Evolutionary conservation across 352 stramenopile genomes (phyloP).

Genomic region (Pythium graminicola): DNA sequence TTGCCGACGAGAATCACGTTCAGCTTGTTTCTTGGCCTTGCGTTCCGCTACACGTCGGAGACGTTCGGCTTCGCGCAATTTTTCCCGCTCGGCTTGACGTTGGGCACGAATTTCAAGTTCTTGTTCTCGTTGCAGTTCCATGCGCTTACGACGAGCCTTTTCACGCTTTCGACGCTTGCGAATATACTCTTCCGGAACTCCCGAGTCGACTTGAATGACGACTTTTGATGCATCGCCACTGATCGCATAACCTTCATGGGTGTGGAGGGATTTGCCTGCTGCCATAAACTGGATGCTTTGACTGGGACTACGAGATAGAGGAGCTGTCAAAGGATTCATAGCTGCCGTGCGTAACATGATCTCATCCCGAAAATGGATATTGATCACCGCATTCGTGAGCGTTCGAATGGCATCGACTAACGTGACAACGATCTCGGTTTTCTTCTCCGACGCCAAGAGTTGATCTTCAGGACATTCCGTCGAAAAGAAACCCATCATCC

Average conservation of each 20-base stretch:
- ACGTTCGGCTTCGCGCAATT: slow-evolving; percentile 65
- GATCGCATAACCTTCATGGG: slow-evolving; percentile 22
- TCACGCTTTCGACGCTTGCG: slow-evolving; percentile 80
- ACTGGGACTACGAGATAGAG: slow-evolving; percentile 45
- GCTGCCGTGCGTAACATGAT: slow-evolving; percentile 48
- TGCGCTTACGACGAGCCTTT: slow-evolving; percentile 64
- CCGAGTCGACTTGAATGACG: slow-evolving; percentile 50
- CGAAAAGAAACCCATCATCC: slow-evolving; percentile 71
- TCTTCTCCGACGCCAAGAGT: slow-evolving; percentile 75
- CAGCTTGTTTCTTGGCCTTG: slow-evolving; percentile 82
- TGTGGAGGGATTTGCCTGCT: slow-evolving; percentile 24
- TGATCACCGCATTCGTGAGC: slow-evolving; percentile 40
- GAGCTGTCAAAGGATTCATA: slow-evolving; percentile 16
- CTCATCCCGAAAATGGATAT: slow-evolving; percentile 67
- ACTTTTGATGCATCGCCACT: slow-evolving; percentile 37
- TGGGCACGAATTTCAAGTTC: slow-evolving; percentile 63
- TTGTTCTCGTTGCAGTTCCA: slow-evolving; percentile 67
- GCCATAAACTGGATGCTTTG: slow-evolving; percentile 66
- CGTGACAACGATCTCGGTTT: slow-evolving; percentile 82
- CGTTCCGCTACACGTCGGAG: slow-evolving; percentile 74
- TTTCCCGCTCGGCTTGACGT: slow-evolving; percentile 57
- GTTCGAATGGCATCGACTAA: slow-evolving; percentile 70
- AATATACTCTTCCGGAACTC: slow-evolving; percentile 80
- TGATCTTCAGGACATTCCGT: slow-evolving; percentile 81
- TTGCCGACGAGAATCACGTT: slow-evolving; percentile 58